Base-by-base conservation (phyloP, 163 green algal genomes). In the Chlorella variabilis region DNA sequence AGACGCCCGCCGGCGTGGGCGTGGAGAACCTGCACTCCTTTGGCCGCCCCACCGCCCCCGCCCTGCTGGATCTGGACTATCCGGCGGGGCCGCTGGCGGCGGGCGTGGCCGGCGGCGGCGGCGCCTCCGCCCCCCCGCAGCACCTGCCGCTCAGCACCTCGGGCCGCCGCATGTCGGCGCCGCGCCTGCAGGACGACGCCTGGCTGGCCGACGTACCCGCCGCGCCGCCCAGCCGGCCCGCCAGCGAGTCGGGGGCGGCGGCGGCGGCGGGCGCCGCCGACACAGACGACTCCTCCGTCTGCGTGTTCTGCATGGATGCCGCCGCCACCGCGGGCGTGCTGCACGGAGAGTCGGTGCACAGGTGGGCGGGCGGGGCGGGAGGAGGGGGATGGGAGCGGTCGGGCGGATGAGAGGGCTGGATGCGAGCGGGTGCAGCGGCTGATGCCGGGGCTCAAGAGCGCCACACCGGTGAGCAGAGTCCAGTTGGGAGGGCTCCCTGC, bases 291-390 rank as follows among this genome's bases (percentile, higher is more conserved):
- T 45, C 48, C 29, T 54, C 45, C 23, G 34, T 76, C 5, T 87
- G 83, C 18, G 70, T 83, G 0, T 49, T 87, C 54, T 87, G 83
- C 78, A 49, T 87, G 78, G 70, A 82, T 45, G 71, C 38, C 4
- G 41, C 65, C 17, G 78, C 84, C 36, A 83, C 62, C 13, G 69
- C 81, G 36, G 84, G 84, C 36, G 84, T 88, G 54, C 75, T 88
- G 45, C 84, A 88, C 56, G 81, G 68, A 13, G 80, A 83, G 39
- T 83, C 79, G 36, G 59, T 85, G 56, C 75, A 83, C 75, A 75
- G 58, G 73, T 82, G 73, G 66, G 82, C 69, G 25, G 1, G 21
- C 3, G 9, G 54, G 0, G n/a, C n/a, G n/a, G n/a, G n/a, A n/a
- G n/a, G n/a, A n/a, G n/a, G n/a, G n/a, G n/a, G n/a, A n/a, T n/a